Base-by-base conservation (phyloP, 306 rosid genomes). In the Prinsepia uniflora region DNA sequence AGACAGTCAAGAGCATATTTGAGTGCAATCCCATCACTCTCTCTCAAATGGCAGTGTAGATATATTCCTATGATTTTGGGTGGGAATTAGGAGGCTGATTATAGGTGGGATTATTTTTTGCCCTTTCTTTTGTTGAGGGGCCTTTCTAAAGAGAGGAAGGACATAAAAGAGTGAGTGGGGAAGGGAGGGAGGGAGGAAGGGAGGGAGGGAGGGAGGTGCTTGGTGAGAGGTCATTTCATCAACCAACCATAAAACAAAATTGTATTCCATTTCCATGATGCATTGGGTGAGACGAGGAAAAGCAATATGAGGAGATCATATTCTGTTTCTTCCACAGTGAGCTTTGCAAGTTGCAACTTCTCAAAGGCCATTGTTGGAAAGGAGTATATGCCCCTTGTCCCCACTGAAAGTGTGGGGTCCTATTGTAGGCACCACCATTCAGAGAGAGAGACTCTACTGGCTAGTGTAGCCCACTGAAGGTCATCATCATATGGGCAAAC, bases 181-280 rank as follows among this genome's bases (percentile, higher is more conserved):
- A 53, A 68, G 73, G 58, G 36, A 5, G 69, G 22, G 15, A 18
- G 54, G 70, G 72, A 75, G 68, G 56, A 53, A 68, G 73, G 58
- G 36, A 5, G 69, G 22, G 15, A 18, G 54, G 19, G 8, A 13
- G 66, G 65, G 63, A 72, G 73, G 79, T 81, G 78, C 82, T 83
- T 80, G 90, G 89, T 87, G 92, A 78, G 89, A 53, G 82, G 92
- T 87, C 96, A 87, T 82, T 78, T 87, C 90, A 80, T 75, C 76
- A 80, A 87, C 86, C 80, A 83, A 78, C 83, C 73, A 83, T 75
- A 74, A 52, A 78, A 83, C 76, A 81, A 81, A 81, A 67, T 68
- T 76, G 83, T 68, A 83, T 81, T 86, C 72, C 75, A 81, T 30
- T 30, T 81, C 71, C 74, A 81, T 81, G 84, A 86, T 84, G 85